These are phyloP conservation scores for Podospora australis DNA, from an alignment of 495 filamentous ascomycete genomes.

Conservation along the genomic window DNA sequence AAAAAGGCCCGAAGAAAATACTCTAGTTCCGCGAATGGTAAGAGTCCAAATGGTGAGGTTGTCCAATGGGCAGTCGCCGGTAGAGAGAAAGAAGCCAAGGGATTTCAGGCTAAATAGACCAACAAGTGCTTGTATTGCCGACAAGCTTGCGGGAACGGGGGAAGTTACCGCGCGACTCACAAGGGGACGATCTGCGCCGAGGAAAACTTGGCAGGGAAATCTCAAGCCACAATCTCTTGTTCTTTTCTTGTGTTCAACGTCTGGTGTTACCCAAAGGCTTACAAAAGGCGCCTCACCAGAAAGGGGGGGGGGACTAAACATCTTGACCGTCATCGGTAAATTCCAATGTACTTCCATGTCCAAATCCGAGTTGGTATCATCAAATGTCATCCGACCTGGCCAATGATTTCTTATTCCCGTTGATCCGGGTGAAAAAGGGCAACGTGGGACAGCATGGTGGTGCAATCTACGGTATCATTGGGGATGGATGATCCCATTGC, in stretches of 20 bases:
- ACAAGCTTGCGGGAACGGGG: not conserved
- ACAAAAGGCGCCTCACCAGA: no score
- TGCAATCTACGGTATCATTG: not conserved
- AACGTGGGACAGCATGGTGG: no score
- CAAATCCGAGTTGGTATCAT: not conserved
- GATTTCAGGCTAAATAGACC: constrained; percentile 19
- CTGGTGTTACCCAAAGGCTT: not conserved
- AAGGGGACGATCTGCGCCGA: not conserved
- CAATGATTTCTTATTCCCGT: not conserved
- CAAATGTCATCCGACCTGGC: not conserved
- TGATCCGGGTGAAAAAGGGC: not conserved
- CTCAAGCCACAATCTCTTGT: not conserved
- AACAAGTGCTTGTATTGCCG: constrained; percentile 1
- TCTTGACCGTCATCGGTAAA: no score
- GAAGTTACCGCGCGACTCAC: not conserved
- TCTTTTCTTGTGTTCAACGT: not conserved
- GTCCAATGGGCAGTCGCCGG: constrained; percentile 9
- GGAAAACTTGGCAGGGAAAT: constrained; percentile 1
- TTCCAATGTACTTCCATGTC: not conserved
- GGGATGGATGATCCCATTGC: no score
- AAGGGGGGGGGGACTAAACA: no score
- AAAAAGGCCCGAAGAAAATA: constrained; percentile 2
- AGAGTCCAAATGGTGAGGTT: not conserved
- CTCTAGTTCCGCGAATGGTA: not conserved
- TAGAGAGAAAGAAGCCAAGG: constrained; percentile 4